Evolutionary conservation across 108 stramenopile genomes (phyloP).

Genomic region (Pseudonitzschia delicatissima): DNA sequence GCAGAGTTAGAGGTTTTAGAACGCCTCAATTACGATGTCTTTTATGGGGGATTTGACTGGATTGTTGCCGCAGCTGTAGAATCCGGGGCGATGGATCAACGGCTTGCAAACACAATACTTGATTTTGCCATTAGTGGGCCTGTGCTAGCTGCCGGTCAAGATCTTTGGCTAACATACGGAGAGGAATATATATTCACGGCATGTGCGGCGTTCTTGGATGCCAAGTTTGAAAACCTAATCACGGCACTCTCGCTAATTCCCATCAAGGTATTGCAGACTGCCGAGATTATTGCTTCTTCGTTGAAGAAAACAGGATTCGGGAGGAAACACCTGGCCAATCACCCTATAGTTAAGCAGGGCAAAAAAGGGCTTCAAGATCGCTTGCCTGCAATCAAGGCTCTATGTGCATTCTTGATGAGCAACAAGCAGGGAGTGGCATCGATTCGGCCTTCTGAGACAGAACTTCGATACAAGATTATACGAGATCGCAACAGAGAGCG

Average conservation of each 20-base stretch:
- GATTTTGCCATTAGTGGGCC: conserved; percentile 61
- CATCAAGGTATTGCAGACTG: conserved; percentile 60
- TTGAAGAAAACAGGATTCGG: conserved; percentile 29
- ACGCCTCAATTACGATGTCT: conserved; percentile 72
- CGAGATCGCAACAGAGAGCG: conserved; percentile 40
- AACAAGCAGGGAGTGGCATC: conserved; percentile 11
- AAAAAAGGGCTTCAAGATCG: conserved; percentile 22
- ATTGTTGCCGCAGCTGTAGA: conserved; percentile 46
- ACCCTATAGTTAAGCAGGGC: conserved; percentile 18
- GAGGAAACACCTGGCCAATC: conserved; percentile 10
- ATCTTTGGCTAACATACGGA: conserved; percentile 79
- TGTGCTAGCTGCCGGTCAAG: conserved; percentile 66
- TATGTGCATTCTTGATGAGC: conserved; percentile 34
- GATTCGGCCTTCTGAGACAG: conserved; percentile 13
- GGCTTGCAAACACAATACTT: conserved; percentile 53
- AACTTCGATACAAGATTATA: conserved; percentile 41
- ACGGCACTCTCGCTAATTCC: conserved; percentile 66
- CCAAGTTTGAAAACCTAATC: conserved; percentile 54
- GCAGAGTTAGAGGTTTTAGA: conserved; percentile 61
- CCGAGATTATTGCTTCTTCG: conserved; percentile 58
- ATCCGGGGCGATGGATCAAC: conserved; percentile 43
- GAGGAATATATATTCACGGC: conserved; percentile 79
- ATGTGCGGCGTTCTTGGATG: conserved; percentile 60
- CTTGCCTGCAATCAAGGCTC: conserved; percentile 27
- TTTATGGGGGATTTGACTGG: conserved; percentile 75